Percentiles rank a stretch among this genome's conserved stretches.
Conservation (phyloP, 306 rosid species). For the Chamaecrista fasciculata region DNA sequence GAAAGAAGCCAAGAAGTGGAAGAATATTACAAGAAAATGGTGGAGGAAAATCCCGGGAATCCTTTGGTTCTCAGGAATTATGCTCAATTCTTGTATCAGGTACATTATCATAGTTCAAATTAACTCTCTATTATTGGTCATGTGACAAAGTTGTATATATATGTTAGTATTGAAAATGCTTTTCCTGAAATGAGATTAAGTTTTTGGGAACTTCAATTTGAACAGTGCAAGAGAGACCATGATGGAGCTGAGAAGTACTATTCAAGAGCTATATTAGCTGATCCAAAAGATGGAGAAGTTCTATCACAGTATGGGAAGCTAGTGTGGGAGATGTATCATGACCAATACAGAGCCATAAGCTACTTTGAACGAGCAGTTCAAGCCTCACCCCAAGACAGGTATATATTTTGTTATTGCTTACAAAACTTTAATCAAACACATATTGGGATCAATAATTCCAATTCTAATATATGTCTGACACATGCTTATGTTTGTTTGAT, state of each 20-base stretch:
- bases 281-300: conserved; percentile 71
- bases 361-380: conserved; percentile 73
- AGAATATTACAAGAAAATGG: conserved; percentile 66
- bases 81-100: conserved; percentile 76
- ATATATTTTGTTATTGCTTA: neutral
- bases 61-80: conserved; percentile 79
- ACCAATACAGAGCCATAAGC: conserved; percentile 59
- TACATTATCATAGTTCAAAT: neutral
- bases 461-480: no score
- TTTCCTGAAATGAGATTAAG: neutral
- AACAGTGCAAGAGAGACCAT: conserved; percentile 63
- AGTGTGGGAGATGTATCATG: conserved; percentile 74
- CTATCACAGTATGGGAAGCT: conserved; percentile 74
- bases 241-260: conserved; percentile 62
- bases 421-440: no score
- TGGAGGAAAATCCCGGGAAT: conserved; percentile 74
- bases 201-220: neutral
- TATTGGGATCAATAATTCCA: neutral
- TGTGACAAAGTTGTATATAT: no score
- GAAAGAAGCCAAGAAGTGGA: conserved; percentile 52
- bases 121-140: neutral
- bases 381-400: conserved; percentile 88
- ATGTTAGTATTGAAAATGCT: neutral
- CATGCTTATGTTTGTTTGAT: conserved; percentile 18
- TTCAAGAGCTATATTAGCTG: conserved; percentile 75